A percentile compares a stretch with the other conserved stretches of the same genome.
Evolutionary conservation across 2,329 filamentous ascomycete species (phyloP).

Genomic region (Biscogniauxia sp.): DNA sequence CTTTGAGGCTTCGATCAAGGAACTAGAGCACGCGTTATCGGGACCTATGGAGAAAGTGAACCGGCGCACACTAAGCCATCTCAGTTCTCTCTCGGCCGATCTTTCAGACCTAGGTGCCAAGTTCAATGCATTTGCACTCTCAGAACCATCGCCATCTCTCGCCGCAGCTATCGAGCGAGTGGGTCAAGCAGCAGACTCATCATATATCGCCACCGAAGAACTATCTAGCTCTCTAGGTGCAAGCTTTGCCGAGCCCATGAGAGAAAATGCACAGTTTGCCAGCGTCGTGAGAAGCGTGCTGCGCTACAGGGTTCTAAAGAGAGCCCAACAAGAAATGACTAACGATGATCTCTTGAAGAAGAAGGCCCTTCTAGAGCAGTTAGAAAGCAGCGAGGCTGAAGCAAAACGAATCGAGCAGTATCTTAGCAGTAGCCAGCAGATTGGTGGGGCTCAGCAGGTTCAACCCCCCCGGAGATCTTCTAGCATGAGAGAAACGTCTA

Average conservation of each 20-base stretch:
- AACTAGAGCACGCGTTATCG: conserved; percentile 82
- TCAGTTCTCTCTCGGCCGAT: conserved; percentile 80
- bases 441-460: conserved; percentile 34
- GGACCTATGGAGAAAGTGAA: conserved; percentile 98
- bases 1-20: conserved; percentile 88
- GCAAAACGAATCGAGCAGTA: conserved; percentile 93
- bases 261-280: conserved; percentile 95
- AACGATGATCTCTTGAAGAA: conserved; percentile 91
- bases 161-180: conserved; percentile 91
- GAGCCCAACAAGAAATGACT: conserved; percentile 97
- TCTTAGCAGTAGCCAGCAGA: conserved; percentile 69
- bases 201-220: conserved; percentile 94
- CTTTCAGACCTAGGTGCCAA: conserved; percentile 91
- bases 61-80: conserved; percentile 78
- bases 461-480: conserved; percentile 66
- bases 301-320: conserved; percentile 85
- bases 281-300: conserved; percentile 88
- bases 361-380: conserved; percentile 72
- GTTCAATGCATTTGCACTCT: conserved; percentile 95
- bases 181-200: conserved; percentile 91
- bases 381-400: conserved; percentile 93
- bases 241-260: conserved; percentile 95
- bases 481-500: conserved; percentile 50
- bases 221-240: conserved; percentile 84
- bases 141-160: conserved; percentile 83